phyloP scores from a whole-genome alignment of 495 filamentous ascomycete species.

The Penicillium robsamsonii region DNA sequence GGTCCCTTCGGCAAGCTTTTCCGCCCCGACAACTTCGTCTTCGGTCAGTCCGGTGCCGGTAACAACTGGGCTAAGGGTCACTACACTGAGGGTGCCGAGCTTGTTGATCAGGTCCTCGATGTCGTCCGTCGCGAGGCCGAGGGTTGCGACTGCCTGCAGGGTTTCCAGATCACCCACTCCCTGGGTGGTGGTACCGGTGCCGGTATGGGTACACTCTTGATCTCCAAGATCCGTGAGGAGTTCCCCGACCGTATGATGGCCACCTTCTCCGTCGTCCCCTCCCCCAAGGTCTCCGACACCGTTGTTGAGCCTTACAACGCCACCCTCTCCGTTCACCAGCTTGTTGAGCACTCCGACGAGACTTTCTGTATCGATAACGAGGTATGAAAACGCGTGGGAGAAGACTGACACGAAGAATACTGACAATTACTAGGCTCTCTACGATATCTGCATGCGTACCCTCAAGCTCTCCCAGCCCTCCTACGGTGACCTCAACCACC shows the following conservation, averaged over 20 bases:
- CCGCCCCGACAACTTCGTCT: constrained; percentile 99
- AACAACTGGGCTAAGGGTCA: constrained; percentile 99
- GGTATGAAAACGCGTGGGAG: constrained; percentile 40
- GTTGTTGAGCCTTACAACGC: constrained; percentile 99
- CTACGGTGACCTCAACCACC: constrained; percentile 98
- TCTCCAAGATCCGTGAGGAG: constrained; percentile 99
- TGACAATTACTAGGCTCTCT: constrained; percentile 68
- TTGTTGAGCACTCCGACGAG: constrained; percentile 99
- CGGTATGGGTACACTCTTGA: constrained; percentile 99
- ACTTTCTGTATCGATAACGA: constrained; percentile 99
- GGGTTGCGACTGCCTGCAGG: constrained; percentile 98
- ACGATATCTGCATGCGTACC: constrained; percentile 99
- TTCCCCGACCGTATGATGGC: constrained; percentile 99
- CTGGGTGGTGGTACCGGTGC: constrained; percentile 99
- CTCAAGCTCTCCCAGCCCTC: constrained; percentile 98
- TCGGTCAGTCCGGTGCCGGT: constrained; percentile 98
- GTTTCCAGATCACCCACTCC: constrained; percentile 99
- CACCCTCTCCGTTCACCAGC: constrained; percentile 97
- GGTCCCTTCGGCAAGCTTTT: constrained; percentile 99
- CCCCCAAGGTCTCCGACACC: constrained; percentile 99
- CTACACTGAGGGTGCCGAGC: constrained; percentile 99
- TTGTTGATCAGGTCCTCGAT: constrained; percentile 97
- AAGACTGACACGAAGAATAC: constrained; percentile 4
- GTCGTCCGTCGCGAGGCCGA: constrained; percentile 99
- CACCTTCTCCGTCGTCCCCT: constrained; percentile 98